A percentile compares a stretch with the other conserved stretches of the same genome.
These are phyloP conservation scores for Aquilaria sinensis DNA, from an alignment of 345 rosid genomes.

Conservation along the genomic window DNA sequence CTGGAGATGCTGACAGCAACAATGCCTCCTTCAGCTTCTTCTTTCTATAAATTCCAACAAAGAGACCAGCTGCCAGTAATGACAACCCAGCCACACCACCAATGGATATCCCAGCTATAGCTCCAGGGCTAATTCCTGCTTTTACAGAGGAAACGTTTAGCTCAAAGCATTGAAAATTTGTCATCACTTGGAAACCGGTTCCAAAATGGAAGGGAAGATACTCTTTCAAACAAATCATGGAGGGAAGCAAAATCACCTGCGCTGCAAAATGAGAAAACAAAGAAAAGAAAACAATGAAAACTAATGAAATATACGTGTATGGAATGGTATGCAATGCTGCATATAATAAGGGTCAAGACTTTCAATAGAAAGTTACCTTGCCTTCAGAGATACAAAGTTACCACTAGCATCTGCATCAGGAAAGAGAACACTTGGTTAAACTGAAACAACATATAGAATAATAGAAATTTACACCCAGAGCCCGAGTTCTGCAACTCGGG, in stretches of 20 bases:
- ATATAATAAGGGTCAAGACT: neutral
- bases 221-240: slow-evolving; percentile 16
- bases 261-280: slow-evolving; percentile 46
- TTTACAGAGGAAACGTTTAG: slow-evolving; percentile 18
- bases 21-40: slow-evolving; percentile 34
- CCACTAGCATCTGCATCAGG: slow-evolving; percentile 48
- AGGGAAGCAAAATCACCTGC: slow-evolving; percentile 43
- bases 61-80: slow-evolving; percentile 34
- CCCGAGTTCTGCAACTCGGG: too few relatives aligned
- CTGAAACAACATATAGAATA: too few relatives aligned
- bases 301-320: neutral
- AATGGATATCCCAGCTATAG: slow-evolving; percentile 53
- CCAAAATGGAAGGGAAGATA: slow-evolving; percentile 18
- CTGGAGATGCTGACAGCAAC: slow-evolving; percentile 29
- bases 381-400: slow-evolving; percentile 36
- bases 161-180: slow-evolving; percentile 14
- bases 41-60: slow-evolving; percentile 41
- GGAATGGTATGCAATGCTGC: too few relatives aligned
- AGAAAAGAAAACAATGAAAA: neutral
- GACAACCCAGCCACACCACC: slow-evolving; percentile 38
- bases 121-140: slow-evolving; percentile 62
- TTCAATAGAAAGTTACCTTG: slow-evolving; percentile 35
- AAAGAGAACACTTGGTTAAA: slow-evolving; percentile 11
- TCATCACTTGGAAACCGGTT: slow-evolving; percentile 13
- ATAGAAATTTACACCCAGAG: too few relatives aligned